These are phyloP conservation scores for Zoysia pacifica DNA, from an alignment of 176 grass and related monocot genomes.

Conservation along the genomic window DNA sequence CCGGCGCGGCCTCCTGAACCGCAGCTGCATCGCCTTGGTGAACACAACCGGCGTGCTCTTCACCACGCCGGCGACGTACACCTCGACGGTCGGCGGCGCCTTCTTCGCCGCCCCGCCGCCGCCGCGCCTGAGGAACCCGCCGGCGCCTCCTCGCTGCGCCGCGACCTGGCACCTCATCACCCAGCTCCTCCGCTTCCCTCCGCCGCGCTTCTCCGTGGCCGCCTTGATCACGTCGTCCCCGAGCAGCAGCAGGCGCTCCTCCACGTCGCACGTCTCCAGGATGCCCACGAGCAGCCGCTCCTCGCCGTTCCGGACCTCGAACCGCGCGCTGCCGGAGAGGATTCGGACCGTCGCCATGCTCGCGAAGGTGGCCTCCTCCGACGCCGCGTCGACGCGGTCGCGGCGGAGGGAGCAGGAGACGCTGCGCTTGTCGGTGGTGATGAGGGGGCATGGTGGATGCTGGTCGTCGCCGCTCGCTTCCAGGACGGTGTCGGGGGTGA, in stretches of 20 bases:
- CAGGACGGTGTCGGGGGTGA: conserved; percentile 59
- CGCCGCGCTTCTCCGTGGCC: not conserved
- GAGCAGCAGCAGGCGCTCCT: not conserved
- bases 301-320: conserved; percentile 56
- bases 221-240: not conserved
- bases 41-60: conserved; percentile 65
- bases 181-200: conserved; percentile 37
- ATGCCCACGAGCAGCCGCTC: conserved; percentile 61
- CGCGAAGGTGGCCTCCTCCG: conserved; percentile 61
- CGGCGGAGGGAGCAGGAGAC: conserved; percentile 52
- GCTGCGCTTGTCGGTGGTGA: conserved; percentile 1
- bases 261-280: conserved; percentile 49
- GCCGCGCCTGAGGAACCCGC: conserved; percentile 34
- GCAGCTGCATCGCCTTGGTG: conserved; percentile 63
- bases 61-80: conserved; percentile 72
- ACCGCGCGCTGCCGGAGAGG: conserved; percentile 59
- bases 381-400: conserved; percentile 42
- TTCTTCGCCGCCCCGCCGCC: not conserved
- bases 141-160: conserved; percentile 16
- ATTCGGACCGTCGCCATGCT: conserved; percentile 62
- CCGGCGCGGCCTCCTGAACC: conserved; percentile 33
- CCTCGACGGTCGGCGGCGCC: conserved; percentile 52
- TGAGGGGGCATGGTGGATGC: not conserved
- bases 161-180: conserved; percentile 55
- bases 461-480: conserved; percentile 40